phyloP scores from a whole-genome alignment of 2,329 filamentous ascomycete genomes.

The Fusarium pseudograminearum region DNA sequence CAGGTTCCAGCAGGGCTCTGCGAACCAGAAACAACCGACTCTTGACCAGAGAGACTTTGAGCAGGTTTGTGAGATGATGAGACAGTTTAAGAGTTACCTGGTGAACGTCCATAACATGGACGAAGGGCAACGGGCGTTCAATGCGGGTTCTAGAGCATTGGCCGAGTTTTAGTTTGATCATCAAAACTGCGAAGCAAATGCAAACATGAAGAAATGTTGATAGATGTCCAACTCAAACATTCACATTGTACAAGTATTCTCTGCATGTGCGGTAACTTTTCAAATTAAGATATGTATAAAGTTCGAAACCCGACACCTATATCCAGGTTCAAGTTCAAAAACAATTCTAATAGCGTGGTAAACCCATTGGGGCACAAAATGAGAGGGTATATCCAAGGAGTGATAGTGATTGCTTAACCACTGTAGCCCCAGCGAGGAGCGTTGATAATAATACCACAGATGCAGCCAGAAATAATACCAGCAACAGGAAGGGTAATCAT shows the following conservation, averaged over 20 bases:
- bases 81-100: not conserved
- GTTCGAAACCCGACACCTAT: not conserved
- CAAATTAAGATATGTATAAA: not conserved
- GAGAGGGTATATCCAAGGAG: not conserved
- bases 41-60: not conserved
- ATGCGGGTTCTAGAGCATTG: not conserved
- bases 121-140: not conserved
- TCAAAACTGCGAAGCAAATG: no score
- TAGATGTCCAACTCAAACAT: no score
- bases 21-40: not conserved
- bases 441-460: constrained; percentile 73
- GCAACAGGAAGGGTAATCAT: constrained; percentile 69
- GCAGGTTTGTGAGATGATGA: not conserved
- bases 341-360: constrained; percentile 12
- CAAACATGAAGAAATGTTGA: no score
- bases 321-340: not conserved
- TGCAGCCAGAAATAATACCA: constrained; percentile 67
- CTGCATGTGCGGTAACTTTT: not conserved
- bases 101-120: not conserved
- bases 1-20: not conserved
- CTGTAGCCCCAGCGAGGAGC: constrained; percentile 63
- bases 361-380: no score
- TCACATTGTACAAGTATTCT: not conserved
- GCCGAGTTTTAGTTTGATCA: not conserved
- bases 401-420: constrained; percentile 1